These are phyloP conservation scores for Apiotrichum gamsii DNA, from an alignment of 1,284 basidiomycete genomes.

Conservation along the genomic window DNA sequence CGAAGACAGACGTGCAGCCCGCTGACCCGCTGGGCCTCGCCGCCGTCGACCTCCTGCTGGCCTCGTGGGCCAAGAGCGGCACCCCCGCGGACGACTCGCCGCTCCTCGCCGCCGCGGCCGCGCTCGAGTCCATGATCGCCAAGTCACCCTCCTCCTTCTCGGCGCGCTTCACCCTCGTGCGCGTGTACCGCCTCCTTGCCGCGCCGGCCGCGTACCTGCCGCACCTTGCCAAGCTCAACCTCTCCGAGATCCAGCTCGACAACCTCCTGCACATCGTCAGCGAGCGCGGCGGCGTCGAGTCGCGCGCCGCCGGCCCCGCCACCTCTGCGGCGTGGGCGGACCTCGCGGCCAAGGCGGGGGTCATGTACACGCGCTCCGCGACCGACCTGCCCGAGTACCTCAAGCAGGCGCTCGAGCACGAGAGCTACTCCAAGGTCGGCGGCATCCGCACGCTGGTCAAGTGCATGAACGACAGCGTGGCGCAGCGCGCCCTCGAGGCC, in stretches of 20 bases:
- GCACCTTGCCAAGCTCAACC: slow-evolving; percentile 20
- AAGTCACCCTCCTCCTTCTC: slow-evolving; percentile 21
- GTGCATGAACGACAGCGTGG: slow-evolving; percentile 20
- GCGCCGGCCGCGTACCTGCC: slow-evolving; percentile 17
- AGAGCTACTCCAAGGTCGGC: slow-evolving; percentile 31
- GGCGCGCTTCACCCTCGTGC: slow-evolving; percentile 28
- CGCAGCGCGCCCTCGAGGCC: slow-evolving; percentile 16
- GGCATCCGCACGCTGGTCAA: slow-evolving; percentile 22
- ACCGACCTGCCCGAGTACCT: slow-evolving; percentile 35
- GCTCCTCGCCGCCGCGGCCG: slow-evolving; percentile 20
- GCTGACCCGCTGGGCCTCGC: slow-evolving; percentile 32
- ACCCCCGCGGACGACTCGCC: slow-evolving; percentile 6
- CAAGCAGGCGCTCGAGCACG: slow-evolving; percentile 34
- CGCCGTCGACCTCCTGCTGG: slow-evolving; percentile 24
- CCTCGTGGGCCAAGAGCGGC: slow-evolving; percentile 18
- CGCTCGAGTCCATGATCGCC: slow-evolving; percentile 21
- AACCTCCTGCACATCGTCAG: slow-evolving; percentile 28
- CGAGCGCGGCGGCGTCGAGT: slow-evolving; percentile 28
- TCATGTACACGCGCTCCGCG: slow-evolving; percentile 28
- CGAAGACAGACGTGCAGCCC: slow-evolving; percentile 36
- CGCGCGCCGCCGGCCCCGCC: slow-evolving; percentile 9
- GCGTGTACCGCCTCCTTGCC: slow-evolving; percentile 32
- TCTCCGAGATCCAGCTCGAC: slow-evolving; percentile 38
- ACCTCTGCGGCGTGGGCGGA: slow-evolving; percentile 15
- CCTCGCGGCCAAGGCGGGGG: slow-evolving; percentile 16